phyloP scores from a whole-genome alignment of 208 protist species.

The Trypanosoma avium region DNA sequence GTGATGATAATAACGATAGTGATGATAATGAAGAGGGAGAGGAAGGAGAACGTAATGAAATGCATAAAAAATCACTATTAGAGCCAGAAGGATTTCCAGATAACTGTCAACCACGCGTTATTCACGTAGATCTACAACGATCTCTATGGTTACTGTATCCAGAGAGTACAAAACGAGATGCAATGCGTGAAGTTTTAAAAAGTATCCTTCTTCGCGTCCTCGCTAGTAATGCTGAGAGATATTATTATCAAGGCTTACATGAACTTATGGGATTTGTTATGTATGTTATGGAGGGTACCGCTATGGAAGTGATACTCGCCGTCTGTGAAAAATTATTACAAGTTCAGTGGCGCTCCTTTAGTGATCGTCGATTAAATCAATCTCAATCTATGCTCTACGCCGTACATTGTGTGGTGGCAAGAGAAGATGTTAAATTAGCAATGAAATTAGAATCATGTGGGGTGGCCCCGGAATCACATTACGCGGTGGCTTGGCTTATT shows the following conservation, averaged over 20 bases:
- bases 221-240: conserved; percentile 41
- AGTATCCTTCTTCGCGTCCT: conserved; percentile 62
- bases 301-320: conserved; percentile 42
- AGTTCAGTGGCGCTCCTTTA: conserved; percentile 63
- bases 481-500: conserved; percentile 84
- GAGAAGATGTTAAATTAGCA: conserved; percentile 58
- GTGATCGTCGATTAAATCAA: conserved; percentile 41
- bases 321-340: conserved; percentile 65
- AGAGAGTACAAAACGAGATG: conserved; percentile 36
- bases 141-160: conserved; percentile 81
- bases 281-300: conserved; percentile 54
- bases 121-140: conserved; percentile 76
- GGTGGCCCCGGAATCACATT: conserved; percentile 83
- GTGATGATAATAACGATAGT: neutral
- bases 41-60: neutral
- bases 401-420: conserved; percentile 64
- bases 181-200: conserved; percentile 49
- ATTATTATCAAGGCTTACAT: conserved; percentile 88
- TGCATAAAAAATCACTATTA: neutral
- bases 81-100: conserved; percentile 39
- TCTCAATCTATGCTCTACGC: conserved; percentile 80
- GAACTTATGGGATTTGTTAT: conserved; percentile 84
- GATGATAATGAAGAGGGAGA: neutral
- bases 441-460: conserved; percentile 58
- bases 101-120: conserved; percentile 78